Percentiles rank a stretch among this genome's conserved stretches.
Conservation (phyloP, 495 filamentous ascomycete species). For the Penicillium goetzii region DNA sequence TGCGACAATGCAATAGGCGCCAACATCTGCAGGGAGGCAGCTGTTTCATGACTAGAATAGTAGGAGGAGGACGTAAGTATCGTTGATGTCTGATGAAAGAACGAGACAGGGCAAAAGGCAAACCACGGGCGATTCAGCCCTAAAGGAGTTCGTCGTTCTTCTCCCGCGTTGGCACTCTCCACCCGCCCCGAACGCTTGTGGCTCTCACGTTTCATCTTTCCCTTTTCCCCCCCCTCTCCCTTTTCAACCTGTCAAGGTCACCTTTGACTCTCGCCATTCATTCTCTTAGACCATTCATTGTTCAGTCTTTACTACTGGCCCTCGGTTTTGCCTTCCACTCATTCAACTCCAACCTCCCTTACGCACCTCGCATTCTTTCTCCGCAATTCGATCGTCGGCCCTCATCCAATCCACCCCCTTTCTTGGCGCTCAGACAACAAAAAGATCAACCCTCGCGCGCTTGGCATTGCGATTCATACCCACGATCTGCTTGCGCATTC, state of each 20-base stretch:
- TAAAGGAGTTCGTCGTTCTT: constrained; percentile 10
- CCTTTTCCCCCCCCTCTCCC: constrained; percentile 14
- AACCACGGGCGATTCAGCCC: constrained; percentile 20
- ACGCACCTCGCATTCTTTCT: constrained; percentile 29
- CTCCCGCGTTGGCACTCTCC: constrained; percentile 17
- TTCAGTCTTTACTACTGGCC: constrained; percentile 11
- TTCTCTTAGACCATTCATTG: neutral
- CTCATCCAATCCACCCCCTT: constrained; percentile 27
- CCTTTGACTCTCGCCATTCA: neutral
- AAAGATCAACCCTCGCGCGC: constrained; percentile 19
- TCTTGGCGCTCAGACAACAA: constrained; percentile 30
- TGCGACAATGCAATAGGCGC: neutral
- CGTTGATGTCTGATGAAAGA: neutral
- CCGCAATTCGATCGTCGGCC: constrained; percentile 24
- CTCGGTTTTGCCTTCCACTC: constrained; percentile 20
- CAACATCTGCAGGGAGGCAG: neutral
- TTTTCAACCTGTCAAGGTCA: constrained; percentile 6
- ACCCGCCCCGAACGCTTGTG: neutral
- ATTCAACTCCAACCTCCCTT: constrained; percentile 17
- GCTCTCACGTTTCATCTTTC: constrained; percentile 19
- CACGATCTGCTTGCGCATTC: constrained; percentile 15
- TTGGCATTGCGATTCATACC: constrained; percentile 20
- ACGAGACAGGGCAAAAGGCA: too few species aligned
- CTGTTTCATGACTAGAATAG: constrained; percentile 4
- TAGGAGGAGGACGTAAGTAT: neutral